These are phyloP conservation scores for Mycocalia duriaeana DNA, from an alignment of 1,284 basidiomycete genomes.

Conservation along the genomic window DNA sequence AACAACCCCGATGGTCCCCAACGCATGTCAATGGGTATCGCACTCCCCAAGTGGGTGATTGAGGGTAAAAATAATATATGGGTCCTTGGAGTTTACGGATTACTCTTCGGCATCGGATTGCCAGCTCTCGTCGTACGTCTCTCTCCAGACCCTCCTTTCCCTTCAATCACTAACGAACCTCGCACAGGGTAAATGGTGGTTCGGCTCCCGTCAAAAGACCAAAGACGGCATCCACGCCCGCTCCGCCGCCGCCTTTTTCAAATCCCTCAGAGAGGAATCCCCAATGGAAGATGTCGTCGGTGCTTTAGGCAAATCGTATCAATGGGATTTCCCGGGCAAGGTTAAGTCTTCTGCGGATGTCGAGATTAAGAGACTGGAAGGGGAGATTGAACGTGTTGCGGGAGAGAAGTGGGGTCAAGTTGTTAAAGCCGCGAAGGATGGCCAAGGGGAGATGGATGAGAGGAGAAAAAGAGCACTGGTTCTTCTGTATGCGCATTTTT, in stretches of 20 bases:
- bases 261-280: slow-evolving; percentile 77
- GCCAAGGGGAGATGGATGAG: slow-evolving; percentile 27
- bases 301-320: slow-evolving; percentile 71
- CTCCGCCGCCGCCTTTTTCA: slow-evolving; percentile 90
- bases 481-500: slow-evolving; percentile 83
- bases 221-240: slow-evolving; percentile 87
- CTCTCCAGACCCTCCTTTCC: neutral
- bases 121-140: slow-evolving; percentile 77
- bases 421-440: slow-evolving; percentile 29
- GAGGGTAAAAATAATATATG: slow-evolving; percentile 89
- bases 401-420: slow-evolving; percentile 52
- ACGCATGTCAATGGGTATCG: slow-evolving; percentile 93
- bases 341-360: slow-evolving; percentile 25
- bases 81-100: slow-evolving; percentile 85
- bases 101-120: slow-evolving; percentile 83
- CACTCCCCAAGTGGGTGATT: slow-evolving; percentile 91
- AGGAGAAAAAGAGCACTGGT: slow-evolving; percentile 54
- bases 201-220: slow-evolving; percentile 85
- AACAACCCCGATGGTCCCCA: slow-evolving; percentile 97
- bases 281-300: slow-evolving; percentile 72
- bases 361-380: slow-evolving; percentile 57
- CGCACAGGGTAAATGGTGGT: slow-evolving; percentile 94
- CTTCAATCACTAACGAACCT: too few relatives aligned
- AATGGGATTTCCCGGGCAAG: slow-evolving; percentile 47
- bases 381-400: slow-evolving; percentile 43